These are phyloP conservation scores for Ceratocystis alfenasii DNA, from an alignment of 2,329 filamentous ascomycete species.

Conservation along the genomic window DNA sequence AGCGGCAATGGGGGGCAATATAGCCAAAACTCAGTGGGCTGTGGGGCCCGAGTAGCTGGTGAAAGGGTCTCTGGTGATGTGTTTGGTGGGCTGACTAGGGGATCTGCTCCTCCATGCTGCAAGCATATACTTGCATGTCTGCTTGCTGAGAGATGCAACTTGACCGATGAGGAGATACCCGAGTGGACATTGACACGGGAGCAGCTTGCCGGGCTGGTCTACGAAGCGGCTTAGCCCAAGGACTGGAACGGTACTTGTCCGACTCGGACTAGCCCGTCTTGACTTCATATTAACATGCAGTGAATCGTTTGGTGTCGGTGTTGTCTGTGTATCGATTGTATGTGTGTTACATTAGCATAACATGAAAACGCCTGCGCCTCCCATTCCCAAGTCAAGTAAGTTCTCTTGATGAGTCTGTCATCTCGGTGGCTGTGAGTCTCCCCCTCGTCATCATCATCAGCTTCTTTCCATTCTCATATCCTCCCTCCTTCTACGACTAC, in stretches of 20 bases:
- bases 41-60: background rate
- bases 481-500: too few species aligned
- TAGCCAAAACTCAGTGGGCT: background rate
- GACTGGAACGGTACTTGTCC: too few species aligned
- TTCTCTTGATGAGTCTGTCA: conserved; percentile 10
- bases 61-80: conserved; percentile 13
- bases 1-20: conserved; percentile 14
- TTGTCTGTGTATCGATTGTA: conserved; percentile 10
- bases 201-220: conserved; percentile 61
- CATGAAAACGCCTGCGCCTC: conserved; percentile 16
- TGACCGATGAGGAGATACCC: conserved; percentile 32
- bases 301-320: background rate
- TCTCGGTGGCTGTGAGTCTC: conserved; percentile 8
- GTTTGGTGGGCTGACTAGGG: conserved; percentile 42
- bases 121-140: conserved; percentile 85
- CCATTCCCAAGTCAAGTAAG: conserved; percentile 8
- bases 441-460: background rate
- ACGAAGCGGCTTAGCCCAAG: conserved; percentile 27
- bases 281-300: background rate
- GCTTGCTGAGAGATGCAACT: conserved; percentile 52
- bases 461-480: background rate
- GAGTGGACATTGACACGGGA: conserved; percentile 44
- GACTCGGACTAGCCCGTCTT: background rate
- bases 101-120: conserved; percentile 45
- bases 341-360: conserved; percentile 17